A percentile compares a stretch with the other conserved stretches of the same genome.
phyloP scores from a whole-genome alignment of 1,139 yeast genomes.

The Kodamaea plutei region DNA sequence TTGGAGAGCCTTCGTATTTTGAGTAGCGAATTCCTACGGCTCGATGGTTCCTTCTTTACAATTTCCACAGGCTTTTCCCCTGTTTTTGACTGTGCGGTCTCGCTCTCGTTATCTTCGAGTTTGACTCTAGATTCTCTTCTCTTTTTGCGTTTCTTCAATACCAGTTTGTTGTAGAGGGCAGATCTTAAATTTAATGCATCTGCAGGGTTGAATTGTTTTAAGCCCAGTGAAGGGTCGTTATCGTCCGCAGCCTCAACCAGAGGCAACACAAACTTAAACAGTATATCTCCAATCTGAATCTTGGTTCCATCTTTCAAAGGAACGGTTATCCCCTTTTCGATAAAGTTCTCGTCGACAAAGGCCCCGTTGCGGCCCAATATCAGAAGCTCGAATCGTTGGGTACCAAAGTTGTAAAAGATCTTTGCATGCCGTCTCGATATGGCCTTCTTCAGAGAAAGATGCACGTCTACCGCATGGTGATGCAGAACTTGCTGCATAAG shows the following conservation, averaged over 20 bases:
- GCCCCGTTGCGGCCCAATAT: constrained; percentile 95
- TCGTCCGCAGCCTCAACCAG: constrained; percentile 32
- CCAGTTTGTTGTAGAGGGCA: constrained; percentile 29
- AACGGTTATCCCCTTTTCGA: constrained; percentile 85
- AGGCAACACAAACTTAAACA: constrained; percentile 83
- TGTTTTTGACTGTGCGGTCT: not conserved
- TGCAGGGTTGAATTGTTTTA: constrained; percentile 47
- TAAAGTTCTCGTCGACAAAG: constrained; percentile 83
- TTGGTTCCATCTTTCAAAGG: constrained; percentile 78
- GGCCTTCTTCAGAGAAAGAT: constrained; percentile 85
- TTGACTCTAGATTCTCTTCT: constrained; percentile 10
- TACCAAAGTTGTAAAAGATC: constrained; percentile 91
- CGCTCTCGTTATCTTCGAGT: constrained; percentile 5
- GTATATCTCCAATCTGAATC: constrained; percentile 89
- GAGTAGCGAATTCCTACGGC: constrained; percentile 13
- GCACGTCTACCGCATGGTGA: constrained; percentile 77
- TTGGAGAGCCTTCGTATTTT: constrained; percentile 31
- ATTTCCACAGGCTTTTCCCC: constrained; percentile 1
- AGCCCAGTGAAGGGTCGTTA: constrained; percentile 15
- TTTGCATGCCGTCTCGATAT: constrained; percentile 91
- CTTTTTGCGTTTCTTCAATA: constrained; percentile 6
- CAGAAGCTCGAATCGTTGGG: constrained; percentile 85
- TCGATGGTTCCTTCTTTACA: not conserved
- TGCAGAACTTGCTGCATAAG: constrained; percentile 26
- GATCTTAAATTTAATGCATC: constrained; percentile 53